A percentile compares a stretch with the other conserved stretches of the same genome.
Conservation (phyloP, 1,284 basidiomycete species). For the Cryptococcus floricola region DNA sequence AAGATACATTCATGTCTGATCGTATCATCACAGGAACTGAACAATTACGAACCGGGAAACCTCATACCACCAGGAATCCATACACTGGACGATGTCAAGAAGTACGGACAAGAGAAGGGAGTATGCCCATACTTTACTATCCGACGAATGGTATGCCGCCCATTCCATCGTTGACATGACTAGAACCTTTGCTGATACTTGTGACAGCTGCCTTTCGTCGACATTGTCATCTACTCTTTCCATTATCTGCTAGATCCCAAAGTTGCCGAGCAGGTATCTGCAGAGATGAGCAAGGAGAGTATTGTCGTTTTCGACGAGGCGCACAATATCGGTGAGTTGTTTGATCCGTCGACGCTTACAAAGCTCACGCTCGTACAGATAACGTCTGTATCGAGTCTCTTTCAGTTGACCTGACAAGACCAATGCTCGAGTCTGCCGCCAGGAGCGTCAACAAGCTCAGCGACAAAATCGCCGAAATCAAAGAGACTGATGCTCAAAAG, state of each 20-base stretch:
- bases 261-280: conserved; percentile 97
- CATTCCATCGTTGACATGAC: too few relatives aligned
- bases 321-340: conserved; percentile 84
- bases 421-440: conserved; percentile 93
- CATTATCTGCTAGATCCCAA: conserved; percentile 99
- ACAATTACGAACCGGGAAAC: conserved; percentile 75
- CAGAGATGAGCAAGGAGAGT: conserved; percentile 93
- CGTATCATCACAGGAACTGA: conserved; percentile 57
- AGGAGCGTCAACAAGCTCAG: conserved; percentile 82
- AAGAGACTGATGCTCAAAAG: conserved; percentile 86
- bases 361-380: conserved; percentile 52
- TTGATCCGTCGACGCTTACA: not conserved
- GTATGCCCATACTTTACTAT: conserved; percentile 97
- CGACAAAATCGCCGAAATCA: conserved; percentile 95
- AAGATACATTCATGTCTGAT: not conserved
- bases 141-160: conserved; percentile 77
- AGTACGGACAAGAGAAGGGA: conserved; percentile 78
- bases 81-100: conserved; percentile 89
- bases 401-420: conserved; percentile 95
- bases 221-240: conserved; percentile 98
- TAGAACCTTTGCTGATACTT: not conserved
- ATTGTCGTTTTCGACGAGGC: conserved; percentile 99
- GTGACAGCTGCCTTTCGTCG: conserved; percentile 83
- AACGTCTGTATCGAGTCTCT: conserved; percentile 99
- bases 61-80: conserved; percentile 84